Percentiles rank a stretch among this genome's conserved stretches.
phyloP scores from a whole-genome alignment of 192 early-diverging fungal species.

The Dimargaris cristalligena region DNA sequence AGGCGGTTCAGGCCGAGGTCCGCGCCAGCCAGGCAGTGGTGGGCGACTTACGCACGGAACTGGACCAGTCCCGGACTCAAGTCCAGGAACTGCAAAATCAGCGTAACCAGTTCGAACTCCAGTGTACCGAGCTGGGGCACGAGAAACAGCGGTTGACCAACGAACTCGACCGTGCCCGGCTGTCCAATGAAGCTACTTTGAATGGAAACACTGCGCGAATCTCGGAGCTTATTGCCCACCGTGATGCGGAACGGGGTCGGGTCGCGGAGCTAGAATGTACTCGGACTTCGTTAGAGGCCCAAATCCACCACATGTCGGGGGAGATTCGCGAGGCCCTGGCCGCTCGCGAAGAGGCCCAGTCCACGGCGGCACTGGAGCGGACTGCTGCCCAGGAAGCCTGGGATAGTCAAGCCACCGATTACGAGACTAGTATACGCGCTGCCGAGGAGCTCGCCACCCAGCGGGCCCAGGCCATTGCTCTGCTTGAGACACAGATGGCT shows the following conservation, averaged over 20 bases:
- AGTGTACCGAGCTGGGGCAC: neutral
- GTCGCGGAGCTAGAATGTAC: constrained; percentile 1
- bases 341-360: neutral
- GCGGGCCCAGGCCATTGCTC: neutral
- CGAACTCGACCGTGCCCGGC: no score
- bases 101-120: constrained; percentile 11
- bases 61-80: no score
- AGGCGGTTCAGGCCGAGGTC: no score
- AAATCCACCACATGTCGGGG: constrained; percentile 7
- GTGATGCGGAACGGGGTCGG: no score
- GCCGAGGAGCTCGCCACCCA: neutral
- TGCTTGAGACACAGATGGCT: neutral
- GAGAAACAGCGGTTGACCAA: no score
- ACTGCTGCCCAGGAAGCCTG: neutral
- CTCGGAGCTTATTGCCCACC: no score
- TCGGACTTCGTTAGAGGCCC: constrained; percentile 5
- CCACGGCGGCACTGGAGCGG: neutral
- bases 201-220: no score
- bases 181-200: no score
- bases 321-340: constrained; percentile 1
- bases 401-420: neutral
- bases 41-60: no score
- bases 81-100: no score
- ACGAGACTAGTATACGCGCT: neutral
- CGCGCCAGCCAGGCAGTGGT: no score